A percentile compares a stretch with the other conserved stretches of the same genome.
phyloP scores from a whole-genome alignment of 2,329 filamentous ascomycete species.

The Penicillium sp. region DNA sequence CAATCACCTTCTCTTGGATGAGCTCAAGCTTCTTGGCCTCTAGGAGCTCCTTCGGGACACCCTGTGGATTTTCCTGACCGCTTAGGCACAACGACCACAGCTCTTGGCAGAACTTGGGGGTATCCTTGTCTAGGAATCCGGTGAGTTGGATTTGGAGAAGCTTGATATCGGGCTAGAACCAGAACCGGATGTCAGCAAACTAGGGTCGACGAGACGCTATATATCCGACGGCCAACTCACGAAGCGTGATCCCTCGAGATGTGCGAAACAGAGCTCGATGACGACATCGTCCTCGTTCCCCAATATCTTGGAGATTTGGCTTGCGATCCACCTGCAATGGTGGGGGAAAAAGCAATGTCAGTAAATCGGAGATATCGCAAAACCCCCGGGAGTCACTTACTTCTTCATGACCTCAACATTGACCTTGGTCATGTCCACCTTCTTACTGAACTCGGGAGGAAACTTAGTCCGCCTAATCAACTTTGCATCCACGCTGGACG shows the following conservation, averaged over 20 bases:
- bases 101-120: slow-evolving; percentile 83
- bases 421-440: slow-evolving; percentile 96
- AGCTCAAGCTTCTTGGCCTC: slow-evolving; percentile 96
- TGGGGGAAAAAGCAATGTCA: slow-evolving; percentile 5
- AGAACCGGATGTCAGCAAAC: slow-evolving; percentile 24
- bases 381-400: slow-evolving; percentile 49
- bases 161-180: slow-evolving; percentile 83
- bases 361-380: slow-evolving; percentile 5
- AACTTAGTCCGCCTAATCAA: slow-evolving; percentile 90
- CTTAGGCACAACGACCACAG: slow-evolving; percentile 89
- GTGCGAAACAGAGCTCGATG: slow-evolving; percentile 73
- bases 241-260: slow-evolving; percentile 69
- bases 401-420: slow-evolving; percentile 98
- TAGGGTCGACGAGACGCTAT: background rate
- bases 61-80: slow-evolving; percentile 81
- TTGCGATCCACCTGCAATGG: slow-evolving; percentile 77
- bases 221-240: slow-evolving; percentile 52
- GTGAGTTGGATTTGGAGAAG: slow-evolving; percentile 90
- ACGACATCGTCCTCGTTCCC: slow-evolving; percentile 95
- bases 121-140: slow-evolving; percentile 92
- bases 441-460: slow-evolving; percentile 85
- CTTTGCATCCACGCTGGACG: slow-evolving; percentile 82
- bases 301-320: slow-evolving; percentile 80
- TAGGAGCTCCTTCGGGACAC: slow-evolving; percentile 88
- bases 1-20: slow-evolving; percentile 81